Base-by-base conservation (phyloP, 2,329 filamentous ascomycete genomes). In the Botrytis deweyae region DNA sequence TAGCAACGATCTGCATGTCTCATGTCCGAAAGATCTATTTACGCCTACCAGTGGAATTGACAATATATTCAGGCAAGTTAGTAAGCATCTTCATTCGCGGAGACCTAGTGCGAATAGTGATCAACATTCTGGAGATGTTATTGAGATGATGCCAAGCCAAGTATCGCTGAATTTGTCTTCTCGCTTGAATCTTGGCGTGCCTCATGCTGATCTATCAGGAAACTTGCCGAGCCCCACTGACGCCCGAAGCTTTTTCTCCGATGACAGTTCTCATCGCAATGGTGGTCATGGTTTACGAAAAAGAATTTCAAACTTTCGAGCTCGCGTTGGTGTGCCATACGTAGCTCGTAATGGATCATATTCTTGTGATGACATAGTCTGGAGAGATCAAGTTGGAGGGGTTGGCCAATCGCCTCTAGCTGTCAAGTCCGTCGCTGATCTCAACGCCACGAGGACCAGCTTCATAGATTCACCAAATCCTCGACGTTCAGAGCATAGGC, bases 221-320 rank as follows among this genome's bases (percentile, higher is more conserved):
- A 75, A 75, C 65, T 76, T 76, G 62, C 52, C 77, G 40, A 77
- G 75, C 59, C 73, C 76, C 18, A 59, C 75, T 14, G 81, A 81
- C 74, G 79, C 77, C 38, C 78, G 75, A 65, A 83, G 82, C 72
- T 82, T 82, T 65, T 83, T 83, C 68, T 83, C 82, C 2, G 81
- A 83, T 73, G 79, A 83, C 67, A 84, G 82, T 75, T 83, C 82
- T 7, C 78, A 77, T 65, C 65, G 70, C 25, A 70, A 78, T 29
- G 76, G 66, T 12, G 64, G 69, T 36, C 73, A 76, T 38, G 79
- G 75, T 68, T 70, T 81, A 52, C 74, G 79, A 20, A 78, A 78
- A 66, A 76, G 77, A 70, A 72, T 81, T 25, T 79, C 78, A 9
- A 77, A 79, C 64, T 72, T 80, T 36, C 77, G 75, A 72, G 75